Percentiles rank a stretch among this genome's conserved stretches.
Conservation (phyloP, 441 rosid species). For the Brassica balearica region DNA sequence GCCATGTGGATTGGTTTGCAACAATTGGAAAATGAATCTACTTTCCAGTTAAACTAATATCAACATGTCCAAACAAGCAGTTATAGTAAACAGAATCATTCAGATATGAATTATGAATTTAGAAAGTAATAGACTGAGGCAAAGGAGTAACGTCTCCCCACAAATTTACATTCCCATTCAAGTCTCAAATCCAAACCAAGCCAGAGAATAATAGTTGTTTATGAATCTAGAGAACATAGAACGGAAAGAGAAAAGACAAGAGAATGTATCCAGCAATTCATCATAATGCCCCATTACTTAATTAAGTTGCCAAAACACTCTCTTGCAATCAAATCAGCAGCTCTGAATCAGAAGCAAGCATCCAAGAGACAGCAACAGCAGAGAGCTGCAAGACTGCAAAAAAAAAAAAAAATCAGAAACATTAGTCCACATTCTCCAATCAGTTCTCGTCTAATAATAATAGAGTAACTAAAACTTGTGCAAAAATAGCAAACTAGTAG, state of each 20-base stretch:
- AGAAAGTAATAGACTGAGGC: background rate
- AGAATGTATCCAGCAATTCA: background rate
- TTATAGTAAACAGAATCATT: background rate
- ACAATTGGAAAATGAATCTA: background rate
- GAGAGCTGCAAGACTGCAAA: slow-evolving; percentile 43
- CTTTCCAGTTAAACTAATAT: background rate
- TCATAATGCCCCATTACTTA: background rate
- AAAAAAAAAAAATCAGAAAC: background rate
- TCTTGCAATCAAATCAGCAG: slow-evolving; percentile 17
- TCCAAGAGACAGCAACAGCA: slow-evolving; percentile 48
- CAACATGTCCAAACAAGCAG: background rate
- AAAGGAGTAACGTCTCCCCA: background rate
- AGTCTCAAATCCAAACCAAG: slow-evolving; percentile 30
- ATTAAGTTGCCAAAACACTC: background rate
- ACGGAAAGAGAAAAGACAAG: slow-evolving; percentile 14
- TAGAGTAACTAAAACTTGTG: background rate
- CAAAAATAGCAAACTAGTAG: background rate
- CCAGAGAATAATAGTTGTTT: slow-evolving; percentile 12
- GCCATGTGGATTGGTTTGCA: background rate
- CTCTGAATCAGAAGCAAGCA: slow-evolving; percentile 39
- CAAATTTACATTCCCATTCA: slow-evolving; percentile 34
- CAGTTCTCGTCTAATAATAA: background rate
- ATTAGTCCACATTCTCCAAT: background rate
- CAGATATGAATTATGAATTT: background rate
- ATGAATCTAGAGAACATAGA: slow-evolving; percentile 23